Evolutionary conservation across 768 basidiomycete species (phyloP), one percentile per base, ranked within the genome.

Genomic region (Daedaleopsis sinensis): DNA sequence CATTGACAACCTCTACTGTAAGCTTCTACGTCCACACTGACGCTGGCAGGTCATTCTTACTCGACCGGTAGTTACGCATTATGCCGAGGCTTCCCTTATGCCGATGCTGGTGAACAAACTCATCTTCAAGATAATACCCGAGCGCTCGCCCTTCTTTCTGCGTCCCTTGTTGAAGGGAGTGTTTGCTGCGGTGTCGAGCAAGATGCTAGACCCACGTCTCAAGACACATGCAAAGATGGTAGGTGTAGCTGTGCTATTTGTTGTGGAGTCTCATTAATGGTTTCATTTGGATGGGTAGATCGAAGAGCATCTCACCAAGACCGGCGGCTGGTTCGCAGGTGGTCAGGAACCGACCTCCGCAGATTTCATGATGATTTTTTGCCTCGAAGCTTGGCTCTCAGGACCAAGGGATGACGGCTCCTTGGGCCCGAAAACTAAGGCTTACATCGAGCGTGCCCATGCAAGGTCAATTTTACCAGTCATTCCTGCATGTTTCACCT

Each of bases 321-420:
- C 59, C 43, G 60, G 60, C 21, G 64, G 62, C 16, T 74, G 71
- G 69, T 68, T 72, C 27, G 78, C 79, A 8, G 79, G 75, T 16
- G 78, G 76, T 27, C 60, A 71, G 23, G 69, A 75, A 27, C 76
- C 77, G 18, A 80, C 81, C 24, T 58, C 74, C 21, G 78, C 81
- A 21, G 81, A 82, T 66, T 82, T 73, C 69, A 74, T 77, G 73
- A 79, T 81, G 78, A 65, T 71, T 35, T 81, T 79, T 63, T 65
- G 76, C 6, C 61, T 79, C 32, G 79, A 81, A 27, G 57, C 63
- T 2, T 59, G 71, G 54, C 59, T 56, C 4, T 39, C 57, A 23
- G 39, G 7, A 21, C 19, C 12, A 48, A 32, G 63, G n/a, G 59
- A 56, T 7, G 57, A 64, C 4, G 57, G 63, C 24, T 44, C 61